Base-by-base conservation (phyloP, 2,329 filamentous ascomycete genomes). In the Venturia asperata region DNA sequence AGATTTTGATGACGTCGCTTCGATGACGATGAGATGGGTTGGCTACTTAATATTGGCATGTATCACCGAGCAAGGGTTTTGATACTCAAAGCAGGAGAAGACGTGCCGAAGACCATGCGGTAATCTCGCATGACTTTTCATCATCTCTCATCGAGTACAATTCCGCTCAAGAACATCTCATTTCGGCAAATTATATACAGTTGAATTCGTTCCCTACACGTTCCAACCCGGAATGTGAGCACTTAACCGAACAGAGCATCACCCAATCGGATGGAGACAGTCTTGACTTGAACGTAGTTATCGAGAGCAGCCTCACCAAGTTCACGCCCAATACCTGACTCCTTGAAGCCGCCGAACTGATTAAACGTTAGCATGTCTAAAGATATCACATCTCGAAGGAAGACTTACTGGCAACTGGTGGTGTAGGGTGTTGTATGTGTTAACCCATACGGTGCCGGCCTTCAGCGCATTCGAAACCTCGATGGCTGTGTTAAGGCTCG, bases 401-500 rank as follows among this genome's bases (percentile, higher is more conserved):
- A 39, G 11, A 39, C 56, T 61, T 61, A 61, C 56, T 42, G 83
- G 83, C 68, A 88, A 71, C 70, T 86, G 81, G 77, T 86, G 84
- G 75, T 89, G 85, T 1, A 94, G 78, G 68, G 86, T 79, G 77
- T 94, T 95, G 79, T 93, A 87, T 66, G 80, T 80, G 79, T 87
- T 87, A 70, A 87, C 82, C 83, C 84, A 86, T 68, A 87, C 83
- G 65, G 83, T 85, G 68, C 88, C 91, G 0, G 89, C 87, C 68
- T 85, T 82, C 68, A 93, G 81, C 56, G 81, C 81, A 72, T 90
- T 88, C 63, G 88, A 85, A 2, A 92, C 87, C 45, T 89, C 83
- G 72, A 94, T 84, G 71, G 90, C 90, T 0, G 88, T 92, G 83
- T 90, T 91, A 72, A 92, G 79, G 75, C 91, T 87, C 68, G 78